Conservation (phyloP, 2,329 filamentous ascomycete genomes). For the Cordyceps cicadae region DNA sequence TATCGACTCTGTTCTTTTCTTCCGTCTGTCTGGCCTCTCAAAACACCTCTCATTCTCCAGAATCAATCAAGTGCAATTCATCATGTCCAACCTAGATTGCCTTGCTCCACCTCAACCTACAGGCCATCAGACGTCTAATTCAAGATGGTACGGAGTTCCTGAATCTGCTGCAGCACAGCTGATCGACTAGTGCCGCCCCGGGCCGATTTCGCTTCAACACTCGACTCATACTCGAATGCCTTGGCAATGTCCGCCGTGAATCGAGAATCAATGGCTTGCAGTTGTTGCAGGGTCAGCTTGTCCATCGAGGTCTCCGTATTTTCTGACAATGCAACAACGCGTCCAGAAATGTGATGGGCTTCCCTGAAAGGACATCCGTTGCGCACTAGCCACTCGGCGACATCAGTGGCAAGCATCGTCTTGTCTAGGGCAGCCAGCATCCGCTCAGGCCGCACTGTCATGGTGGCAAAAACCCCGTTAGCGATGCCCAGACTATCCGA, state of each 20-base stretch:
- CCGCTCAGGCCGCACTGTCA: conserved; percentile 57
- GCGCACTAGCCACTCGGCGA: conserved; percentile 53
- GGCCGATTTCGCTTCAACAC: conserved; percentile 61
- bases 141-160: conserved; percentile 31
- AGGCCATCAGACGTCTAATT: conserved; percentile 14
- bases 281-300: conserved; percentile 55
- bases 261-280: conserved; percentile 57
- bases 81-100: no score
- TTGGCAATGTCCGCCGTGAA: conserved; percentile 59
- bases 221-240: conserved; percentile 63
- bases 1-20: neutral
- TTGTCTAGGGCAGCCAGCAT: conserved; percentile 64
- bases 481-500: conserved; percentile 67
- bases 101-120: no score
- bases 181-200: conserved; percentile 61
- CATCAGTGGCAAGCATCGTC: conserved; percentile 65
- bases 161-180: conserved; percentile 53
- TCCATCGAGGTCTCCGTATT: conserved; percentile 58
- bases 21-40: no score
- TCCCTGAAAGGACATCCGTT: conserved; percentile 67
- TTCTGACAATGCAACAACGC: conserved; percentile 63
- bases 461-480: conserved; percentile 61
- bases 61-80: no score
- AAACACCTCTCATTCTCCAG: no score
- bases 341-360: conserved; percentile 68